Evolutionary conservation across 805 yeast species (phyloP), one percentile per base, ranked within the genome.

Genomic region (Metschnikowia noctiluminum): DNA sequence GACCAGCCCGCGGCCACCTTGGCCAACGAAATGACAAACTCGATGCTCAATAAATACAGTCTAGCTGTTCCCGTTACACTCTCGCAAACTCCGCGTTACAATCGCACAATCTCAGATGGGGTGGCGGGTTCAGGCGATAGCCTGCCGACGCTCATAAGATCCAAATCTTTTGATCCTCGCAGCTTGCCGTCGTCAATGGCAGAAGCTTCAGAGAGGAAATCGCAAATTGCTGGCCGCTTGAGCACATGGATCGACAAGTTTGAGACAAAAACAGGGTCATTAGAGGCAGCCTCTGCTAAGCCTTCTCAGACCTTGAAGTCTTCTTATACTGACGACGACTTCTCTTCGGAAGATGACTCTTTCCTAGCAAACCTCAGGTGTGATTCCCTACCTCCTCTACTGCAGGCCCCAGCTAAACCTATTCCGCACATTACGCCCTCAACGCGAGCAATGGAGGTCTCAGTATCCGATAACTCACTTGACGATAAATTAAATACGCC

Each of bases 1-100:
- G 44, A 37, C 38, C 50, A 34, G 12, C 39, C 40, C 14, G 54
- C 59, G 9, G 51, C 60, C 2, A 51, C 65, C 1, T 56, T 60
- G 3, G 48, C 58, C 16, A 66, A 64, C 48, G 74, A 69, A 42
- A 66, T 65, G 46, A 64, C 73, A 1, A 67, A 62, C 43, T 65
- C 68, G 26, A 61, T 78, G 50, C 56, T 78, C 14, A 61, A 64
- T 7, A 78, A 73, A 50, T 78, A 76, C 57, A 77, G 77, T 11
- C 55, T 67, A 31, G 71, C 69, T 3, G 56, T 70, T 40, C 65
- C 65, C 12, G 61, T 62, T 43, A 56, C 60, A 2, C 50, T 61
- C 0, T 60, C 66, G 14, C 66, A 62, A 35, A 64, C 76, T 1
- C 77, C 77, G 10, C 57, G 49, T 7, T 48, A 68, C 40, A 61